A percentile compares a stretch with the other conserved stretches of the same genome.
phyloP scores from a whole-genome alignment of 306 rosid genomes.

The Vigna unguiculata region DNA sequence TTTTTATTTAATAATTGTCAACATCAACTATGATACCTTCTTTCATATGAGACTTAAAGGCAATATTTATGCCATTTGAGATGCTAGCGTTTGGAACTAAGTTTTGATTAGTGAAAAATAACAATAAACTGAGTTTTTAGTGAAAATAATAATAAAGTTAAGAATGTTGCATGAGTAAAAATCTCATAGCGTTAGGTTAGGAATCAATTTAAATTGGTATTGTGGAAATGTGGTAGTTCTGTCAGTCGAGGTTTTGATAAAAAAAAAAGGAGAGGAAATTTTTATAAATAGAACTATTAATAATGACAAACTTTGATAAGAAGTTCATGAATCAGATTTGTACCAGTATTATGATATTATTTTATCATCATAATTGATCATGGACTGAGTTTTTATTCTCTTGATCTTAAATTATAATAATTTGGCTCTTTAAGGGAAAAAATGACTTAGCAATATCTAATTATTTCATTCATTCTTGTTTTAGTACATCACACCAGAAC shows the following conservation, averaged over 20 bases:
- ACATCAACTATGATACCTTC: conserved; percentile 28
- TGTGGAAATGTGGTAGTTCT: neutral
- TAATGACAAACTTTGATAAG: neutral
- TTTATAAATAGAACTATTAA: neutral
- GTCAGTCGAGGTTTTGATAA: neutral
- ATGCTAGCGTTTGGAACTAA: neutral
- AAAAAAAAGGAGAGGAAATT: neutral
- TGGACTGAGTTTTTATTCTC: no score
- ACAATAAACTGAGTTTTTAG: neutral
- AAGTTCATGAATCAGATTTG: neutral
- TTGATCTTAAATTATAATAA: no score
- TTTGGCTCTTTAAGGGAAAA: no score
- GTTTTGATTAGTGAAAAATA: neutral
- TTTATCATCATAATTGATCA: neutral
- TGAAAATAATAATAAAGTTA: neutral
- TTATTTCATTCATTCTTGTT: no score
- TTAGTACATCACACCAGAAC: no score
- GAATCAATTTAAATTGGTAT: neutral
- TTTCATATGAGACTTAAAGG: neutral
- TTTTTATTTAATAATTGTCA: conserved; percentile 53
- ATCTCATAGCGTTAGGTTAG: neutral
- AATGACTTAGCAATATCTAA: no score
- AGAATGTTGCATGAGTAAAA: neutral
- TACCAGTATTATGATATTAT: neutral
- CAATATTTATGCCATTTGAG: neutral